These are phyloP conservation scores for Hypoxylon sp. DNA, from an alignment of 2,329 filamentous ascomycete genomes.

Conservation along the genomic window DNA sequence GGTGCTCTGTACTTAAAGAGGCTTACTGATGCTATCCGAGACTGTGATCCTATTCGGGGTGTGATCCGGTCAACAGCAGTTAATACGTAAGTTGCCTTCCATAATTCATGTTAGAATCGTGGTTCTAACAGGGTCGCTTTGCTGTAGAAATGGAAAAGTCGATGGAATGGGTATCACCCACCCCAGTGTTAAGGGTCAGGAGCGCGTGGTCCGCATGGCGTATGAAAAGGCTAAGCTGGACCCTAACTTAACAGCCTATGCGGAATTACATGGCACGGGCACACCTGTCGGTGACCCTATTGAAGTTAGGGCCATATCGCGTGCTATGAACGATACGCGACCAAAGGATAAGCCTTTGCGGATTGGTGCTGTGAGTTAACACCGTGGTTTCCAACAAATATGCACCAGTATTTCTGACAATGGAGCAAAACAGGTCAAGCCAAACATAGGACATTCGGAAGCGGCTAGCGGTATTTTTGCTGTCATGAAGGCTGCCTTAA, in stretches of 20 bases:
- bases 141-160: slow-evolving; percentile 48
- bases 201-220: slow-evolving; percentile 42
- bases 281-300: slow-evolving; percentile 50
- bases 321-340: not conserved
- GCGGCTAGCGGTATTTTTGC: slow-evolving; percentile 46
- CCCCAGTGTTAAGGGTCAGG: slow-evolving; percentile 49
- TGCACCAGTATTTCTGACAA: not conserved
- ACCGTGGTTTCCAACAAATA: not conserved
- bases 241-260: slow-evolving; percentile 45
- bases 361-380: not conserved
- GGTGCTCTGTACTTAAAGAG: slow-evolving; percentile 49
- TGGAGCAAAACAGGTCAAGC: not conserved
- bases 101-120: too few relatives aligned
- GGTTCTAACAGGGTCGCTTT: too few relatives aligned
- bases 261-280: slow-evolving; percentile 50
- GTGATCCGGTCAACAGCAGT: slow-evolving; percentile 49
- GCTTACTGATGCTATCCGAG: slow-evolving; percentile 50
- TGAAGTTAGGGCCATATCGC: slow-evolving; percentile 34
- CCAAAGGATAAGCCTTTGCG: not conserved
- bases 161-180: slow-evolving; percentile 52
- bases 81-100: slow-evolving; percentile 44
- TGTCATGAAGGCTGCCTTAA: slow-evolving; percentile 46
- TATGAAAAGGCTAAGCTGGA: slow-evolving; percentile 47
- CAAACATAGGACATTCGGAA: not conserved
- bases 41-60: slow-evolving; percentile 51